Percentiles rank a stretch among this genome's conserved stretches.
These are phyloP conservation scores for Wickerhamiella parazyma DNA, from an alignment of 805 yeast species.

Conservation along the genomic window DNA sequence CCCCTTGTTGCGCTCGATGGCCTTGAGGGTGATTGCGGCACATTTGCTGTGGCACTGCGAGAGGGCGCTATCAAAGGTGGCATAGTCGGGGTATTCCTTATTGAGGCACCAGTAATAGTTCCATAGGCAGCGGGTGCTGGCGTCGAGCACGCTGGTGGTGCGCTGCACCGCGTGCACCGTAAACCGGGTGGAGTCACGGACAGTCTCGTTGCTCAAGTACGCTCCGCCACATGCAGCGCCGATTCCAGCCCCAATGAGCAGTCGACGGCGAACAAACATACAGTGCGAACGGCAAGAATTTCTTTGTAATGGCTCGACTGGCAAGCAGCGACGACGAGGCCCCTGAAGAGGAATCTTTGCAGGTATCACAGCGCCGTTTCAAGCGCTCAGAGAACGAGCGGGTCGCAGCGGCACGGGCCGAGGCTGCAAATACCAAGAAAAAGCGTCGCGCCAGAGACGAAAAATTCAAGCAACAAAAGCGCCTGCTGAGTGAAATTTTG, in stretches of 20 bases:
- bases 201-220: constrained; percentile 17
- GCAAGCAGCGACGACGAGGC: constrained; percentile 22
- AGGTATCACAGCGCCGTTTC: constrained; percentile 13
- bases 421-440: constrained; percentile 14
- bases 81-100: constrained; percentile 30
- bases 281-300: too few relatives aligned
- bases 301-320: neutral
- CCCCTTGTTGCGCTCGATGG: constrained; percentile 80
- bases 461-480: constrained; percentile 18
- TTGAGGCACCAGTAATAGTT: constrained; percentile 49
- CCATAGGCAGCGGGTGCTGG: constrained; percentile 45
- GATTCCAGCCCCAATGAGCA: neutral
- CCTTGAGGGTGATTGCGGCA: constrained; percentile 64
- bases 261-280: neutral
- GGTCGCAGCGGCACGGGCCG: neutral
- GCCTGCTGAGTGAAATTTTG: constrained; percentile 19
- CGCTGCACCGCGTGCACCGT: constrained; percentile 21
- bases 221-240: constrained; percentile 1
- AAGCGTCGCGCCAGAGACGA: constrained; percentile 21
- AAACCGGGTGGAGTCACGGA: constrained; percentile 18
- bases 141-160: constrained; percentile 20
- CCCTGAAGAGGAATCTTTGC: constrained; percentile 25
- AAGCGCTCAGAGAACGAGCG: constrained; percentile 5
- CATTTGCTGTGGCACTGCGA: constrained; percentile 57
- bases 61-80: constrained; percentile 40